Evolutionary conservation across 2,329 filamentous ascomycete species (phyloP), one percentile per base, ranked within the genome.

Genomic region (Volutella citrinella): DNA sequence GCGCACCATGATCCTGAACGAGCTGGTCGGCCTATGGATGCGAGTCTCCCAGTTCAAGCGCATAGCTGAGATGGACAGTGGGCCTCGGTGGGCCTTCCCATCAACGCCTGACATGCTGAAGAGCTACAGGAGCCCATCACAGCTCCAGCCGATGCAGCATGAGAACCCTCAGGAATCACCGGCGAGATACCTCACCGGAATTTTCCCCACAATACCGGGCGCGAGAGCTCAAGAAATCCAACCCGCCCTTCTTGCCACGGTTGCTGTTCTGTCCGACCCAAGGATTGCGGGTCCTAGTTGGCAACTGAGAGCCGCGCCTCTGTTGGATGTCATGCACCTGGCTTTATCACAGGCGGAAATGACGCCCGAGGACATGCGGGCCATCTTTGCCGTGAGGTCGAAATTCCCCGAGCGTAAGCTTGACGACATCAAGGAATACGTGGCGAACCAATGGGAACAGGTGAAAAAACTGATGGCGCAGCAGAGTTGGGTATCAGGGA

Each of bases 1-100:
- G 6, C 49, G 54, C 16, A 37, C 30, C 3, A 30, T 19, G 26
- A 15, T 59, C 13, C 29, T 56, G 24, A 33, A 48, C 1, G 59
- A 64, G 39, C 46, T 65, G 5, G 23, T 63, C 19, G 48, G 50
- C 10, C 36, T 65, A 32, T 66, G 63, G 63, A 55, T 57, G 44
- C 58, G 63, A 35, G 38, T 64, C 11, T 61, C 63, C 3, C 56
- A 60, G 31, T 42, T 65, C 23, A 54, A 46, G 25, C 52, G 62
- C 10, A 38, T 31, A 6, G 51, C 53, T n/a, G 55, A 59, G 25
- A 19, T 35, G 7, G 32, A 32, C 10, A 26, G 45, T 11, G 29
- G 33, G 2, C 34, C 49, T 5, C 44, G 39, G 6, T 64, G 63
- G 27, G 52, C 54, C 30, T 36, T 65, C 20, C 59, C 62, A 8